These are phyloP conservation scores for Dillenia turbinata DNA, from an alignment of 164 flowering plant species.

Conservation along the genomic window DNA sequence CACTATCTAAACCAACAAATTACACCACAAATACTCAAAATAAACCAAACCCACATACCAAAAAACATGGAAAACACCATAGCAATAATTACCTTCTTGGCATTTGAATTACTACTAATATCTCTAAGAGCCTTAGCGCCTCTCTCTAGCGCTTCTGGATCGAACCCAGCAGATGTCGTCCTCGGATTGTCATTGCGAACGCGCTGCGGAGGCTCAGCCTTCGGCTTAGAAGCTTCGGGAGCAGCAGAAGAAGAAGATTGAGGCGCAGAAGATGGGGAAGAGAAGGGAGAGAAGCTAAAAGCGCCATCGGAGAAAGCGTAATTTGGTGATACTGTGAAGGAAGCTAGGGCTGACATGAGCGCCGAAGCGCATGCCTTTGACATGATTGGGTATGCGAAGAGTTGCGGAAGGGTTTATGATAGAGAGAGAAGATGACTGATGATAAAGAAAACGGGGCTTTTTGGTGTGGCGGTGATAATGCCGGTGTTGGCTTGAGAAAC, in stretches of 20 bases:
- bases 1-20: neutral
- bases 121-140: constrained; percentile 58
- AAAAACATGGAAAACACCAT: neutral
- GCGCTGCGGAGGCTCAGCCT: constrained; percentile 13
- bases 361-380: constrained; percentile 43
- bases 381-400: constrained; percentile 22
- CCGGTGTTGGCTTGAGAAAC: neutral
- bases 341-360: constrained; percentile 55
- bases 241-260: constrained; percentile 10
- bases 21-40: neutral
- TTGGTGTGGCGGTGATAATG: neutral
- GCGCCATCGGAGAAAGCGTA: constrained; percentile 59
- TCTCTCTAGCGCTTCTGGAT: constrained; percentile 79
- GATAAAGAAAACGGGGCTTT: neutral
- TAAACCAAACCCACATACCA: neutral
- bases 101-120: constrained; percentile 39
- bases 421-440: neutral
- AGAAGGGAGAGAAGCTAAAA: constrained; percentile 47
- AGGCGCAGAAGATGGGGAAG: constrained; percentile 22
- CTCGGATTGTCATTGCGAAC: constrained; percentile 75
- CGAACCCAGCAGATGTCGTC: constrained; percentile 83
- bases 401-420: neutral
- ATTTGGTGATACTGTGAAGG: constrained; percentile 38
- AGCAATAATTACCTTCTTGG: constrained; percentile 43
- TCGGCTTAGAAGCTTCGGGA: constrained; percentile 10